Evolutionary conservation across 108 stramenopile genomes (phyloP).

Genomic region (Discostella pseudostelligera): DNA sequence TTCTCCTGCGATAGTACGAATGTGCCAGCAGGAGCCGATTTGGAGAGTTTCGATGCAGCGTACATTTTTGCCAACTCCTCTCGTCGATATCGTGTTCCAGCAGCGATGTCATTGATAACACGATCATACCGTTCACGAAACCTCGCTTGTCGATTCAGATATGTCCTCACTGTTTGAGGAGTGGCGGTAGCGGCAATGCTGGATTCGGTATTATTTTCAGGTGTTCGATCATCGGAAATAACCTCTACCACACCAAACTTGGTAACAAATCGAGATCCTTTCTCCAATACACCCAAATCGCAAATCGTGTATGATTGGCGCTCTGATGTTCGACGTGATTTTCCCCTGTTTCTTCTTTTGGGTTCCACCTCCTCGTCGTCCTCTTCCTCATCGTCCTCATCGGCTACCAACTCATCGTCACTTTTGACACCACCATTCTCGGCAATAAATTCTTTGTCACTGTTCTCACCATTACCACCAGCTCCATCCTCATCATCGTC

Average conservation of each 20-base stretch:
- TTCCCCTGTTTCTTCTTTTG: not conserved
- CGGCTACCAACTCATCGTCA: not conserved
- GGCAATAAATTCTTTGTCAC: not conserved
- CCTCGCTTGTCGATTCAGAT: not conserved
- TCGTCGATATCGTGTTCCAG: constrained; percentile 20
- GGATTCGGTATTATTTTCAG: constrained; percentile 11
- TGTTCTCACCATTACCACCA: not conserved
- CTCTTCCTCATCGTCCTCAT: not conserved
- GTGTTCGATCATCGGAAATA: constrained; percentile 59
- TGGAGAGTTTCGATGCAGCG: constrained; percentile 1
- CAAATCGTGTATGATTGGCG: not conserved
- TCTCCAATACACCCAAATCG: constrained; percentile 24
- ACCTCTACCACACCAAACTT: constrained; percentile 75
- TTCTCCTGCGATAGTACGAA: constrained; percentile 13
- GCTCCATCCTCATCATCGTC: not conserved
- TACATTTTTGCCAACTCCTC: constrained; percentile 21
- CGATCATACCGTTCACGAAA: not conserved
- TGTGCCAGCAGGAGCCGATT: not conserved
- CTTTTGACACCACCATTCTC: not conserved
- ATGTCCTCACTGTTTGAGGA: not conserved
- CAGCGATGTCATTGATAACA: constrained; percentile 14
- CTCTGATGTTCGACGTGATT: not conserved
- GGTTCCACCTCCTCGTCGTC: not conserved
- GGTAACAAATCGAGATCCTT: constrained; percentile 57
- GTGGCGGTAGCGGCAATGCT: not conserved